Evolutionary conservation across 768 basidiomycete genomes (phyloP), one percentile per base, ranked within the genome.

Genomic region (Agrocybe praecox): DNA sequence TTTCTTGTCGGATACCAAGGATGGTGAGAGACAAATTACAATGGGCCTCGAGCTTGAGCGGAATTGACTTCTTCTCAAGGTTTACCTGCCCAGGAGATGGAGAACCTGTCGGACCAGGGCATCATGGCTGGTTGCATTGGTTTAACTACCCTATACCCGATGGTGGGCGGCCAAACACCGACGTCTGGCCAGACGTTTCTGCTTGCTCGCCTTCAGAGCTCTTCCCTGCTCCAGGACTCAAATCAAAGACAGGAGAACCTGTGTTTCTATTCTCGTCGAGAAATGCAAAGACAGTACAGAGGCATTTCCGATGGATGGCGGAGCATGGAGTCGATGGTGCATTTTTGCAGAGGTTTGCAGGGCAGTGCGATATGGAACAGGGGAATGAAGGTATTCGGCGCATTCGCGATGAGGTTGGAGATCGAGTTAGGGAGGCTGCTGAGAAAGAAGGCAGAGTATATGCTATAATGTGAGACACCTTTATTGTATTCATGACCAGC

Each of bases 41-140:
- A 24, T n/a, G 26, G 19, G 21, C 44, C 40, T 29, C 2, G 26
- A 53, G 40, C 8, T 19, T 36, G 52, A 42, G 24, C 32, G 22
- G 42, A 40, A 18, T 53, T 46, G 33, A 21, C 23, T 33, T n/a
- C 53, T 22, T 29, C 43, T n/a, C 24, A 12, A 90, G 89, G 89
- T 92, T 89, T 65, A 86, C 85, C 19, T 90, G 88, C 63, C 72
- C 74, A 1, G 86, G 85, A 17, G 89, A 90, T 62, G 88, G 90
- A 3, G 77, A 81, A 46, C 86, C 87, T 11, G 76, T 92, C 24
- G 80, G 77, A 52, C 85, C 84, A 80, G 85, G 83, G 2, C 92
- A 92, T 64, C 89, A 92, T 62, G 92, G 92, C 24, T 94, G 92
- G 92, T 75, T 92, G 18, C 92, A 94, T 64, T 94, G 92, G 92